Conservation (phyloP, 352 stramenopile species). For the Phytopythium sindhum region DNA sequence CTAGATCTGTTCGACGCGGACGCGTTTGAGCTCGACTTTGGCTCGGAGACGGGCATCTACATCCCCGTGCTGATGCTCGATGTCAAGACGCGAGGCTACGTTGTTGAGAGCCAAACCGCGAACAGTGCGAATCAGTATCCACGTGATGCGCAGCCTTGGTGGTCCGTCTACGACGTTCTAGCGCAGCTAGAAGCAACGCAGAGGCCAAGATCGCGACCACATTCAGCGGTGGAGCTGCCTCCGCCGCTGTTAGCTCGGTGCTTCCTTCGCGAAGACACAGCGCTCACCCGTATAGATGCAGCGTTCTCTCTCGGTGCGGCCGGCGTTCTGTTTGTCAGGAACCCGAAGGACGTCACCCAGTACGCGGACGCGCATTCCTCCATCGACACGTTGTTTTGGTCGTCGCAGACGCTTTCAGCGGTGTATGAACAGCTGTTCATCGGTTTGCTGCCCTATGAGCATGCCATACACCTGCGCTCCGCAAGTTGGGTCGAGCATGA, state of each 20-base stretch:
- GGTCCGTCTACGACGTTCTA: slow-evolving; percentile 15
- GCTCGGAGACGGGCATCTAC: slow-evolving; percentile 51
- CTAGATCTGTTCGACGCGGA: slow-evolving; percentile 58
- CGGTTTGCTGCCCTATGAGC: slow-evolving; percentile 22
- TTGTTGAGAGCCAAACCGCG: slow-evolving; percentile 4
- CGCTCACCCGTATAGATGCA: slow-evolving; percentile 21
- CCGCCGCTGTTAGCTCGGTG: slow-evolving; percentile 37
- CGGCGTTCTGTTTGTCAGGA: slow-evolving; percentile 44
- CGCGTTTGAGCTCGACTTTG: slow-evolving; percentile 51
- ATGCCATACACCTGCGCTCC: slow-evolving; percentile 19
- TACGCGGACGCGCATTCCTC: slow-evolving; percentile 17
- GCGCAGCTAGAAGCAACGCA: slow-evolving; percentile 11
- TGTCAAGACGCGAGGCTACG: background rate
- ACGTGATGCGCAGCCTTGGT: background rate
- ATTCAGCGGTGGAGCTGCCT: slow-evolving; percentile 11
- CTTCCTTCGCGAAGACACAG: slow-evolving; percentile 50
- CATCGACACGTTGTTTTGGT: slow-evolving; percentile 1
- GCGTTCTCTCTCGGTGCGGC: slow-evolving; percentile 46
- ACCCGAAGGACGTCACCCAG: slow-evolving; percentile 11
- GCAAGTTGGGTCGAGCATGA: background rate
- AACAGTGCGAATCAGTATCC: background rate
- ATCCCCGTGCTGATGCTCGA: slow-evolving; percentile 67
- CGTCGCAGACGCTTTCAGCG: background rate
- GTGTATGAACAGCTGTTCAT: slow-evolving; percentile 13
- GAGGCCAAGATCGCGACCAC: background rate